Conservation (phyloP, 2,329 filamentous ascomycete species). For the Fusarium oxysporum region DNA sequence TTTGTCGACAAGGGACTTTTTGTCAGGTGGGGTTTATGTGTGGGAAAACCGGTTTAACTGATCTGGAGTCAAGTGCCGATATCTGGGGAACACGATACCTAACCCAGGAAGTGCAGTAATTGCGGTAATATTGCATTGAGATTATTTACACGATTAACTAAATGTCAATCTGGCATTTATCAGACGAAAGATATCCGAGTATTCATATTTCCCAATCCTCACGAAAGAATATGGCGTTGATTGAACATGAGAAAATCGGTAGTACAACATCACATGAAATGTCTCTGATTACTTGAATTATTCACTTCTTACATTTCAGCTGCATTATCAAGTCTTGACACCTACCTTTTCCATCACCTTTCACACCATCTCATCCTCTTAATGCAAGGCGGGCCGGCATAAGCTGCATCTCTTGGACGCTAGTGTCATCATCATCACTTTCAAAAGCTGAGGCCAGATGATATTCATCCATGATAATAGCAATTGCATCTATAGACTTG, state of each 20-base stretch:
- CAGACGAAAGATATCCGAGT: background rate
- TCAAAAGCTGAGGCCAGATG: background rate
- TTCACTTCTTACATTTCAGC: slow-evolving; percentile 16
- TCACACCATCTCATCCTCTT: slow-evolving; percentile 21
- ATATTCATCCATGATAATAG: background rate
- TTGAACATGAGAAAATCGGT: background rate
- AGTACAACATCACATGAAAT: background rate
- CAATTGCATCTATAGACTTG: background rate
- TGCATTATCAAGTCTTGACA: slow-evolving; percentile 8
- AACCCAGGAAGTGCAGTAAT: slow-evolving; percentile 10
- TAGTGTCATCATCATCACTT: slow-evolving; percentile 1
- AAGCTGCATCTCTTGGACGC: slow-evolving; percentile 10
- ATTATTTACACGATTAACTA: background rate
- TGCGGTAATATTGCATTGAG: background rate
- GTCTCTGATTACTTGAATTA: background rate
- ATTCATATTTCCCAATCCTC: background rate
- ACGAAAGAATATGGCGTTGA: background rate
- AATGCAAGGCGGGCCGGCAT: slow-evolving; percentile 35
- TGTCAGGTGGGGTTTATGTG: slow-evolving; percentile 6
- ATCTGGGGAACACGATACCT: slow-evolving; percentile 19
- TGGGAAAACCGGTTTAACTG: slow-evolving; percentile 17
- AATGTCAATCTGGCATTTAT: background rate
- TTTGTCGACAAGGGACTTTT: slow-evolving; percentile 8
- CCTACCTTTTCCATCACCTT: slow-evolving; percentile 31
- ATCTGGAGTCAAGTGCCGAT: slow-evolving; percentile 26